Conservation (phyloP, 331 rosid genomes). For the Quercus tomentella region DNA sequence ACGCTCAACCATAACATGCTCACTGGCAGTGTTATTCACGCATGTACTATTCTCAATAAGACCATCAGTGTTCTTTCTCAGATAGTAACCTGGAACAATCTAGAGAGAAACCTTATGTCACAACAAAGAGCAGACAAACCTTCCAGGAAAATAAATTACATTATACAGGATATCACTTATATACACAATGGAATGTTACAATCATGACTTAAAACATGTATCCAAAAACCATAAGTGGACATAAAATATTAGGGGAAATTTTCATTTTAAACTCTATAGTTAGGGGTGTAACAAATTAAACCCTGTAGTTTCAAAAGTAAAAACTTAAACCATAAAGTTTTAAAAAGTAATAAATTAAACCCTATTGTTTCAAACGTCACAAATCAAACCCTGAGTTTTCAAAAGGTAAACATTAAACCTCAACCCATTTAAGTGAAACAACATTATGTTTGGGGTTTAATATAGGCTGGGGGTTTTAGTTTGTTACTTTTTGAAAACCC, state of each 20-base stretch:
- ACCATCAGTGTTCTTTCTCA: slow-evolving; percentile 85
- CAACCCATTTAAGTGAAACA: too few species aligned
- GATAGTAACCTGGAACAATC: slow-evolving; percentile 99
- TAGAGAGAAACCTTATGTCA: slow-evolving; percentile 36
- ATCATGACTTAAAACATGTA: neutral
- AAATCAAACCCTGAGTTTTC: too few species aligned
- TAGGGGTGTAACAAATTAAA: too few species aligned
- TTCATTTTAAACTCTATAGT: too few species aligned
- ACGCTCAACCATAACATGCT: slow-evolving; percentile 93
- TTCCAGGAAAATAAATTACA: slow-evolving; percentile 14
- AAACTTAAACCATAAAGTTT: too few species aligned
- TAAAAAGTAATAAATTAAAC: too few species aligned
- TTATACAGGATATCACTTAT: slow-evolving; percentile 13
- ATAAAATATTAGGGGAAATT: neutral
- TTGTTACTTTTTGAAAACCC: too few species aligned
- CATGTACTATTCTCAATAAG: slow-evolving; percentile 89
- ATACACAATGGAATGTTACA: slow-evolving; percentile 7
- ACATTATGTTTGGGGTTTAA: too few species aligned
- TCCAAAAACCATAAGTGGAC: slow-evolving; percentile 13
- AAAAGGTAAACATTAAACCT: too few species aligned
- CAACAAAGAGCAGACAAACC: slow-evolving; percentile 16
- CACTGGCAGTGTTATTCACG: slow-evolving; percentile 91
- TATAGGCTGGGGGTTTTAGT: too few species aligned
- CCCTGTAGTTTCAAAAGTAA: too few species aligned
- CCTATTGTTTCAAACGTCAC: too few species aligned